These are phyloP conservation scores for Scheffersomyces stipitis DNA, from an alignment of 805 yeast genomes.

Conservation along the genomic window DNA sequence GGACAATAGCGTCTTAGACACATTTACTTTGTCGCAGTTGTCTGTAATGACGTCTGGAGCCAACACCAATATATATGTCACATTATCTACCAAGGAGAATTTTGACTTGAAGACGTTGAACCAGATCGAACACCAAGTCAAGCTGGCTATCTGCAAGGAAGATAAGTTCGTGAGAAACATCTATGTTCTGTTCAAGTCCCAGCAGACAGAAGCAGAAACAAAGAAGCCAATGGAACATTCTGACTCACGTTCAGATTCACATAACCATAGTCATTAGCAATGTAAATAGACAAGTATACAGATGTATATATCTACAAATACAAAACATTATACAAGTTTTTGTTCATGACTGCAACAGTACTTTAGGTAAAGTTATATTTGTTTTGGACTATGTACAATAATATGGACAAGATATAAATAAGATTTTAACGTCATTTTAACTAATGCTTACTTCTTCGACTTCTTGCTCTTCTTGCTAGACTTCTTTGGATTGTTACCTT, in stretches of 20 bases:
- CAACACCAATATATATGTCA: slow-evolving; percentile 42
- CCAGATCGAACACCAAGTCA: slow-evolving; percentile 31
- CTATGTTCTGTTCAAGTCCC: slow-evolving; percentile 39
- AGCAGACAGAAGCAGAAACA: no score
- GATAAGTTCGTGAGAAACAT: slow-evolving; percentile 46
- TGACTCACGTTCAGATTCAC: not conserved
- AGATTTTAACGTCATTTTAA: no score
- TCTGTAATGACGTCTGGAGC: slow-evolving; percentile 60
- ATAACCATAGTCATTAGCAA: no score
- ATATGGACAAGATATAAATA: not conserved
- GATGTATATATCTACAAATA: not conserved
- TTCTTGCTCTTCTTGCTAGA: slow-evolving; percentile 9
- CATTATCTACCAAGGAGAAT: slow-evolving; percentile 28
- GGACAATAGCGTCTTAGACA: slow-evolving; percentile 23
- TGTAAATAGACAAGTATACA: slow-evolving; percentile 4
- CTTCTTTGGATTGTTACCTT: slow-evolving; percentile 42
- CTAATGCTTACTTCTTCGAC: not conserved
- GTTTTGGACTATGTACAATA: not conserved
- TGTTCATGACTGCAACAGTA: not conserved
- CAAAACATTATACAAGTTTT: no score
- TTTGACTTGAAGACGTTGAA: slow-evolving; percentile 30
- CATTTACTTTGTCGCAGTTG: slow-evolving; percentile 39
- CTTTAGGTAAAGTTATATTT: not conserved
- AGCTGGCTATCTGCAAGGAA: slow-evolving; percentile 31
- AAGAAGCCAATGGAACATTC: not conserved